A percentile compares a stretch with the other conserved stretches of the same genome.
These are phyloP conservation scores for Mycena galericulata DNA, from an alignment of 768 basidiomycete species.

Conservation along the genomic window DNA sequence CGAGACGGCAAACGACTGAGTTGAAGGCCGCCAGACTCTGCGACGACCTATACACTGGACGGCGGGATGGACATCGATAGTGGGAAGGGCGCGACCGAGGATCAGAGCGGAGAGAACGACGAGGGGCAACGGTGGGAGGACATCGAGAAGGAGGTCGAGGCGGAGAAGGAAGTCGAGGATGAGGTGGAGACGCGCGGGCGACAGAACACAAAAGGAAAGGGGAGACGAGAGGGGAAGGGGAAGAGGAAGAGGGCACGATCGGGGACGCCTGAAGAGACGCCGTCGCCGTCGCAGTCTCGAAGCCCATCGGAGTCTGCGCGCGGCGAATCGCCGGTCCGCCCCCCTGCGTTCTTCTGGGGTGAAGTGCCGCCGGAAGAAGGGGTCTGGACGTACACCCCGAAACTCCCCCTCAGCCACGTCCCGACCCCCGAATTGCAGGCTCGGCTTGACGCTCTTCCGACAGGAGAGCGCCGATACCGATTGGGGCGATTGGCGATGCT, in stretches of 20 bases:
- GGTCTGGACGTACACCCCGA: too few species aligned
- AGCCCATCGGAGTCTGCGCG: too few species aligned
- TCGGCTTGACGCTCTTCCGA: not conserved
- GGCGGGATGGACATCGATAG: too few species aligned
- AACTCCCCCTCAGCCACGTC: not conserved
- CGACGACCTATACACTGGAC: not conserved
- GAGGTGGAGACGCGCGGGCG: not conserved
- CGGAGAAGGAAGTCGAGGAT: not conserved
- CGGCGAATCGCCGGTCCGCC: too few species aligned
- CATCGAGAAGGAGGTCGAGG: not conserved
- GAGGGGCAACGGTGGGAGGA: too few species aligned
- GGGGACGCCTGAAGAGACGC: not conserved
- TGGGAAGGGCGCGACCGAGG: too few species aligned
- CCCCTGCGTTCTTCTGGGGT: too few species aligned
- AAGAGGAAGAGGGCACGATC: not conserved
- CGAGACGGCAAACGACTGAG: not conserved
- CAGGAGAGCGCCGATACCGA: not conserved
- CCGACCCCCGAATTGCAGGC: not conserved
- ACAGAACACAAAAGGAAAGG: too few species aligned
- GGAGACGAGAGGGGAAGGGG: not conserved
- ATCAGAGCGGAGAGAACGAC: too few species aligned
- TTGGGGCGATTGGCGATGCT: not conserved
- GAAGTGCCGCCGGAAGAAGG: too few species aligned
- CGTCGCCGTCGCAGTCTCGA: not conserved
- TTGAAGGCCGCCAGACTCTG: not conserved